Percentiles rank a stretch among this genome's conserved stretches.
Evolutionary conservation across 192 early-diverging fungal species (phyloP).

Genomic region (Umbelopsis ramanniana): DNA sequence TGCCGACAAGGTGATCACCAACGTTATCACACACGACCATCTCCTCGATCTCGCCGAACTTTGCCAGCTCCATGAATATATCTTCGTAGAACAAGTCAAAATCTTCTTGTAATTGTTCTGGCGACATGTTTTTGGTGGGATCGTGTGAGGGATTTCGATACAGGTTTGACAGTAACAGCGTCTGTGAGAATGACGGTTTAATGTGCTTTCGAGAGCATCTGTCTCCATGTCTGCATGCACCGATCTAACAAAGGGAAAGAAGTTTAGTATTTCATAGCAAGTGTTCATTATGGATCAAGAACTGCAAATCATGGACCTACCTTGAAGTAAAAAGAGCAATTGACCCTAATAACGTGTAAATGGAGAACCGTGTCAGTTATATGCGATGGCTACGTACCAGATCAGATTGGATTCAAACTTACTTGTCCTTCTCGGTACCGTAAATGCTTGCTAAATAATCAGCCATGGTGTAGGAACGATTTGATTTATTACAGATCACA

Average conservation of each 20-base stretch:
- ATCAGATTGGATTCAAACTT: constrained; percentile 27
- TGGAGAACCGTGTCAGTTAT: constrained; percentile 4
- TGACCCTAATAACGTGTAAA: constrained; percentile 62
- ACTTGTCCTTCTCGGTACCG: constrained; percentile 98
- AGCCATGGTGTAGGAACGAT: constrained; percentile 58
- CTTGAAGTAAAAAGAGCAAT: constrained; percentile 99
- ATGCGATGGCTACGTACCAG: not conserved
- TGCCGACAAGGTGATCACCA: constrained; percentile 96
- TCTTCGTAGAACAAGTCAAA: constrained; percentile 99
- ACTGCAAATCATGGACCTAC: constrained; percentile 16
- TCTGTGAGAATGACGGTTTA: constrained; percentile 95
- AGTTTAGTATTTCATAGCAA: not conserved
- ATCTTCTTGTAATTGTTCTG: constrained; percentile 78
- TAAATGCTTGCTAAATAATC: constrained; percentile 90
- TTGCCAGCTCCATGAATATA: constrained; percentile 92
- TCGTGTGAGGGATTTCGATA: constrained; percentile 91
- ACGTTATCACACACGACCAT: constrained; percentile 98
- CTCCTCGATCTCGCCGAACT: constrained; percentile 96
- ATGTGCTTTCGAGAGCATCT: constrained; percentile 97
- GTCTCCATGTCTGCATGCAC: constrained; percentile 97
- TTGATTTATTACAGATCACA: not conserved
- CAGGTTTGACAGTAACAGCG: constrained; percentile 91
- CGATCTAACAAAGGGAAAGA: constrained; percentile 59
- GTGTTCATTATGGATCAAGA: not conserved
- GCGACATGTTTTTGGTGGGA: constrained; percentile 63